Evolutionary conservation across 306 rosid genomes (phyloP), one percentile per base, ranked within the genome.

Genomic region (Fragaria vesca): DNA sequence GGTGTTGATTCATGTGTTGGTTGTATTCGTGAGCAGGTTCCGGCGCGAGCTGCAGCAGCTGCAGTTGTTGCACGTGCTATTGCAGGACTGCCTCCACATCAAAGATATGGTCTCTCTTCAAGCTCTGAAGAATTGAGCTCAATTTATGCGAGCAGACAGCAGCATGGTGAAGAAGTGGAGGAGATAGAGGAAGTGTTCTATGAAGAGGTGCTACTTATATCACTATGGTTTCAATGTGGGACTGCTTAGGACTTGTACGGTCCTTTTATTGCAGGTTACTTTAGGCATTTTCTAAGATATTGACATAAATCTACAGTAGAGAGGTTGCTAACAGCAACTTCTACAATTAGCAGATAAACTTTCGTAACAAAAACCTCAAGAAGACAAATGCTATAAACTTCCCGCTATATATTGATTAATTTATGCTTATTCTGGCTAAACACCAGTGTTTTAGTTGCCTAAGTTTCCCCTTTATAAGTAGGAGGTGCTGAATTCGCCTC

Each of bases 51-150:
- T 70, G 96, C 92, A 24, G 97, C 99, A 28, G 98, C 99, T 8
- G 99, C 98, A 61, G 99, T 91, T 43, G 98, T 93, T 57, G 99
- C 99, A 30, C 98, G 97, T 81, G 99, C 96, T 75, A 92, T 96
- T 73, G 98, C 98, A 8, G 99, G 97, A 77, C 83, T 96, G 79
- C 99, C 99, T 68, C 98, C 94, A 13, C 96, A 96, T 85, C 97
- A 96, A 85, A 88, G 94, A 81, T 93, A 82, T 76, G 81, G 83
- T 81, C 71, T 96, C 68, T 84, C 97, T 67, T 91, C 99, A 78
- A 96, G 99, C 87, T 96, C 99, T 9, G 91, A 87, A 84, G 99
- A 91, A 74, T 80, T 96, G 77, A 90, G 88, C 83, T 91, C 98
- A 30, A 93, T 96, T 85, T 96, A 93, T 82, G 99, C 96, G 74